A percentile compares a stretch with the other conserved stretches of the same genome.
Conservation (phyloP, 2,329 filamentous ascomycete genomes). For the Nigrospora sphaerica region DNA sequence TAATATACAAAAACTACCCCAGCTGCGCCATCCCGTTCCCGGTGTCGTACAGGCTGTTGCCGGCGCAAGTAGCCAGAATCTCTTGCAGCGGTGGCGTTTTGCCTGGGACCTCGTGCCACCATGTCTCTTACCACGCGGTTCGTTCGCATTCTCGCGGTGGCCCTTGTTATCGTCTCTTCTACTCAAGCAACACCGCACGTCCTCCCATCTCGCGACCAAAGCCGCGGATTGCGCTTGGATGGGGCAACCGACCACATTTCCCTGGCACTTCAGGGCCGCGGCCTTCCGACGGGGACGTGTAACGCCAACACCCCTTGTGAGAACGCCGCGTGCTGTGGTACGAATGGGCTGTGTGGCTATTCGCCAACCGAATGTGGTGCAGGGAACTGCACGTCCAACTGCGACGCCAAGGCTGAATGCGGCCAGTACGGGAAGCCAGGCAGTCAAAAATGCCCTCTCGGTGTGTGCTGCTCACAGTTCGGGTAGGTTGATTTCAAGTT, state of each 20-base stretch:
- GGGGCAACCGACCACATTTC: too few species aligned
- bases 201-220: not conserved
- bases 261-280: not conserved
- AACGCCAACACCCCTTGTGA: constrained; percentile 10
- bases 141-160: not conserved
- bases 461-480: constrained; percentile 25
- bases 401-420: constrained; percentile 25
- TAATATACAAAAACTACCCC: too few species aligned
- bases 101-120: too few species aligned
- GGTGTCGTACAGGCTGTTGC: too few species aligned
- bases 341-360: constrained; percentile 3
- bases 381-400: constrained; percentile 21
- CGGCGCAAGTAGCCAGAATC: not conserved
- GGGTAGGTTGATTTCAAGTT: constrained; percentile 11
- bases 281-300: constrained; percentile 6
- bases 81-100: too few species aligned
- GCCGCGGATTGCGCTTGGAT: not conserved
- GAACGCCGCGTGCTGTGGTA: constrained; percentile 18
- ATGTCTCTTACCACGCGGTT: not conserved
- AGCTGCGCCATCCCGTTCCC: too few species aligned
- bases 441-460: constrained; percentile 23
- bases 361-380: constrained; percentile 10
- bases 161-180: not conserved
- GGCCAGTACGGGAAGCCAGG: constrained; percentile 15
- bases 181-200: not conserved